These are phyloP conservation scores for Tetrapisispora nanseiensis DNA, from an alignment of 805 yeast species.

Conservation along the genomic window DNA sequence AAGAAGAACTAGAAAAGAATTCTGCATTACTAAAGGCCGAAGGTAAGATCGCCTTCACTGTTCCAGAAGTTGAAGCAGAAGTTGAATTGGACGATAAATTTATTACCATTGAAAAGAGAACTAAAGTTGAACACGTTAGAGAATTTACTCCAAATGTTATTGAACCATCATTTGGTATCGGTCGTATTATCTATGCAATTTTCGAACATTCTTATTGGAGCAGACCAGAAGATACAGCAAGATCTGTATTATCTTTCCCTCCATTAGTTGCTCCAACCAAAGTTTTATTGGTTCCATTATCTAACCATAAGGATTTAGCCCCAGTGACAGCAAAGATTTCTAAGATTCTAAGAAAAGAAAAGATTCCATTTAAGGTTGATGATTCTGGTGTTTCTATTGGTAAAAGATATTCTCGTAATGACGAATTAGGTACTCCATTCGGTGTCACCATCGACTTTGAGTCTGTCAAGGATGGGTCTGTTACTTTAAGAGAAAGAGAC, in stretches of 20 bases:
- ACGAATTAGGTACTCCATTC: conserved; percentile 96
- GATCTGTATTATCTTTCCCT: conserved; percentile 85
- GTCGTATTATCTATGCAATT: conserved; percentile 86
- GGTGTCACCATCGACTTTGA: conserved; percentile 96
- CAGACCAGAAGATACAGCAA: conserved; percentile 81
- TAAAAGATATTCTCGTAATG: conserved; percentile 94
- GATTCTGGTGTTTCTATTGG: conserved; percentile 96
- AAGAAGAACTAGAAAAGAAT: conserved; percentile 74
- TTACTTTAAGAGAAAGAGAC: conserved; percentile 94
- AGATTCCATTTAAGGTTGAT: conserved; percentile 90
- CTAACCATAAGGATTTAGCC: conserved; percentile 68
- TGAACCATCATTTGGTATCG: conserved; percentile 98
- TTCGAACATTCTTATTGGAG: conserved; percentile 95
- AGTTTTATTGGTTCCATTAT: conserved; percentile 89
- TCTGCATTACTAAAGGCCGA: conserved; percentile 53
- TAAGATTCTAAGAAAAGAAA: conserved; percentile 59
- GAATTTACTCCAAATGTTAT: conserved; percentile 95
- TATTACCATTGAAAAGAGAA: conserved; percentile 65
- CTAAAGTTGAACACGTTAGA: conserved; percentile 80
- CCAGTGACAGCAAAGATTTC: conserved; percentile 68
- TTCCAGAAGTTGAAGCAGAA: conserved; percentile 54
- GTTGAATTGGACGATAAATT: conserved; percentile 67
- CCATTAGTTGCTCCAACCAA: conserved; percentile 97
- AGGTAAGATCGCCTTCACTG: conserved; percentile 55
- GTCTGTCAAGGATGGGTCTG: conserved; percentile 72